phyloP scores from a whole-genome alignment of 495 filamentous ascomycete species.

The Achaetomiella virescens region DNA sequence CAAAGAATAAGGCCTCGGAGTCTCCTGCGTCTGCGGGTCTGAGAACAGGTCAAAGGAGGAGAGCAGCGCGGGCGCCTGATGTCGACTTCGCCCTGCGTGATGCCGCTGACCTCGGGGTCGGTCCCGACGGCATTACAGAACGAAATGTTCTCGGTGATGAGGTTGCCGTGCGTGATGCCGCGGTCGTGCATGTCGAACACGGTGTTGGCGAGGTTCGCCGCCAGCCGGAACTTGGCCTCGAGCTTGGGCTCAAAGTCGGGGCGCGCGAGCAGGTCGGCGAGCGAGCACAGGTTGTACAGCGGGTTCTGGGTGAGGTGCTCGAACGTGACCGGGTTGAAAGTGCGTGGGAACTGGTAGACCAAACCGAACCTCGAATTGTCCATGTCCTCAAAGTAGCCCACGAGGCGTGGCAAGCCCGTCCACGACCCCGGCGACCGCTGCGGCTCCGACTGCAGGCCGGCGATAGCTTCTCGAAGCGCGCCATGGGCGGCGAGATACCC shows the following conservation, averaged over 20 bases:
- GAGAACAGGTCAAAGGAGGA: conserved; percentile 79
- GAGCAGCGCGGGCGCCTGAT: conserved; percentile 69
- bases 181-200: conserved; percentile 70
- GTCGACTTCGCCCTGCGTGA: conserved; percentile 46
- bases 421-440: conserved; percentile 57
- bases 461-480: conserved; percentile 58
- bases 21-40: conserved; percentile 46
- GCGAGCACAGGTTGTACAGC: conserved; percentile 44
- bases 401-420: conserved; percentile 50
- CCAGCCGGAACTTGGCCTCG: conserved; percentile 80
- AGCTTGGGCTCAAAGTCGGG: conserved; percentile 52
- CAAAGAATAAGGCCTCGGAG: conserved; percentile 42
- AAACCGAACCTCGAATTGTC: conserved; percentile 70
- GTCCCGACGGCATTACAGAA: conserved; percentile 57
- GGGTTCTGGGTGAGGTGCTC: conserved; percentile 44
- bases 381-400: conserved; percentile 84
- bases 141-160: conserved; percentile 72
- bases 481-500: conserved; percentile 55
- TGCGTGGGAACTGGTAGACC: conserved; percentile 73
- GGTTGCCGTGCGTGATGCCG: conserved; percentile 71
- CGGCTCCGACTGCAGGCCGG: conserved; percentile 48
- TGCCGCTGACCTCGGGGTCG: conserved; percentile 33
- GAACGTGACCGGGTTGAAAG: conserved; percentile 53
- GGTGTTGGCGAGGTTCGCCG: conserved; percentile 69
- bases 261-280: conserved; percentile 42